Evolutionary conservation across 805 yeast species (phyloP).

Genomic region (Hanseniaspora hatyaiensis): DNA sequence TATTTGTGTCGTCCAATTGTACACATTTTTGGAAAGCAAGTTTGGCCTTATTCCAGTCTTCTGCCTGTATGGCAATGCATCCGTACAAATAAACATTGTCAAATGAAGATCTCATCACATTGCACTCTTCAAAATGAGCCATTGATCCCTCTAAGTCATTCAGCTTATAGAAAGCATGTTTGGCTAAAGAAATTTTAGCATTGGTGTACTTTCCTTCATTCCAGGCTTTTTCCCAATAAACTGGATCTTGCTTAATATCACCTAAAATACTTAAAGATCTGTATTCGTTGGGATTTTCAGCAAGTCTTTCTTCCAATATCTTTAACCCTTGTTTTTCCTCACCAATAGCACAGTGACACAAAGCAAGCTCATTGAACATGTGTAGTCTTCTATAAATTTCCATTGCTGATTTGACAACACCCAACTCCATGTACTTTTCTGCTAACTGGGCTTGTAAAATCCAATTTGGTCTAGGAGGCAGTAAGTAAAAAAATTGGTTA

Average conservation of each 20-base stretch:
- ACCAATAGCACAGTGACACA: constrained; percentile 81
- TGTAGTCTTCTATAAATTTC: constrained; percentile 75
- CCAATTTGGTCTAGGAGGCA: constrained; percentile 79
- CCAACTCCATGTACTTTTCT: constrained; percentile 72
- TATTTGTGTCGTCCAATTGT: constrained; percentile 64
- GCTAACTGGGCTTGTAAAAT: constrained; percentile 70
- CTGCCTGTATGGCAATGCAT: constrained; percentile 68
- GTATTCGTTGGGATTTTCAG: constrained; percentile 57
- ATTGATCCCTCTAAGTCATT: constrained; percentile 47
- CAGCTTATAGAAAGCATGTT: constrained; percentile 44
- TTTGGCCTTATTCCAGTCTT: constrained; percentile 63
- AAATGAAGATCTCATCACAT: constrained; percentile 42
- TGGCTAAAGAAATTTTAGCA: constrained; percentile 76
- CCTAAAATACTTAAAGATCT: constrained; percentile 77
- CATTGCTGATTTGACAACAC: constrained; percentile 74
- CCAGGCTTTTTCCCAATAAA: constrained; percentile 80
- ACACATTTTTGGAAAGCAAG: constrained; percentile 90
- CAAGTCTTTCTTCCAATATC: constrained; percentile 44
- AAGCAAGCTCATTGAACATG: constrained; percentile 70
- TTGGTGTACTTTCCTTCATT: constrained; percentile 65
- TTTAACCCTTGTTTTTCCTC: constrained; percentile 54
- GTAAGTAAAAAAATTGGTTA: constrained; percentile 56
- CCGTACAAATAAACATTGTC: constrained; percentile 91
- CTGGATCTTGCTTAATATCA: constrained; percentile 67
- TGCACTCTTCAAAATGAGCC: constrained; percentile 58